Conservation (phyloP, 768 basidiomycete species). For the Lentinula guzmanii region DNA sequence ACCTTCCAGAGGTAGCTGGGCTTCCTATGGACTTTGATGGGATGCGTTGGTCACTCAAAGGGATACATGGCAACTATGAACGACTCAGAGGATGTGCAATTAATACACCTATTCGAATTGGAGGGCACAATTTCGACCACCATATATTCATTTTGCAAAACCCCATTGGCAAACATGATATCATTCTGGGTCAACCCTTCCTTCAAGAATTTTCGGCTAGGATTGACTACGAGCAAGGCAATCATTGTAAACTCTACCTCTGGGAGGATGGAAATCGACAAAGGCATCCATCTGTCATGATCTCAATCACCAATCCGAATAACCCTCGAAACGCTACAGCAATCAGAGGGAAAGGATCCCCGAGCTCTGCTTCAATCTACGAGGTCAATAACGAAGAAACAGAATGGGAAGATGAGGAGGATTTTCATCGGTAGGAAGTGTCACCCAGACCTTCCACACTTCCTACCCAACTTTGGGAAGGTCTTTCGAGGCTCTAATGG, state of each 20-base stretch:
- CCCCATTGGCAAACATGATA: slow-evolving; percentile 8
- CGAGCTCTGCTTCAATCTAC: too few species aligned
- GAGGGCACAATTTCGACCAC: slow-evolving; percentile 16
- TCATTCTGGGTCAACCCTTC: slow-evolving; percentile 15
- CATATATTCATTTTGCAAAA: slow-evolving; percentile 17
- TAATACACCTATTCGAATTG: slow-evolving; percentile 12
- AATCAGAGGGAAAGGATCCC: background rate
- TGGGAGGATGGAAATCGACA: background rate
- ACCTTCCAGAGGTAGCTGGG: background rate
- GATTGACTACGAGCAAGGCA: slow-evolving; percentile 2
- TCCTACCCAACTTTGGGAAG: slow-evolving; percentile 5
- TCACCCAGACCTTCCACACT: background rate
- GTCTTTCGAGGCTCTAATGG: slow-evolving; percentile 9
- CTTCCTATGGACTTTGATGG: slow-evolving; percentile 50
- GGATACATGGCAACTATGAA: slow-evolving; percentile 13
- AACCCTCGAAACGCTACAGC: background rate
- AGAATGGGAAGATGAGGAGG: too few species aligned
- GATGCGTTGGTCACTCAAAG: slow-evolving; percentile 17
- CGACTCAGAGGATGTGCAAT: slow-evolving; percentile 11
- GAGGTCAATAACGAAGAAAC: background rate
- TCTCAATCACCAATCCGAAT: background rate
- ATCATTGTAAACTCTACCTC: background rate
- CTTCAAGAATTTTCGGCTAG: slow-evolving; percentile 5
- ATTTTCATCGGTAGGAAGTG: background rate
- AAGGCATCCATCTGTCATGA: background rate